Evolutionary conservation across 768 basidiomycete species (phyloP).

Genomic region (Russula compacta): DNA sequence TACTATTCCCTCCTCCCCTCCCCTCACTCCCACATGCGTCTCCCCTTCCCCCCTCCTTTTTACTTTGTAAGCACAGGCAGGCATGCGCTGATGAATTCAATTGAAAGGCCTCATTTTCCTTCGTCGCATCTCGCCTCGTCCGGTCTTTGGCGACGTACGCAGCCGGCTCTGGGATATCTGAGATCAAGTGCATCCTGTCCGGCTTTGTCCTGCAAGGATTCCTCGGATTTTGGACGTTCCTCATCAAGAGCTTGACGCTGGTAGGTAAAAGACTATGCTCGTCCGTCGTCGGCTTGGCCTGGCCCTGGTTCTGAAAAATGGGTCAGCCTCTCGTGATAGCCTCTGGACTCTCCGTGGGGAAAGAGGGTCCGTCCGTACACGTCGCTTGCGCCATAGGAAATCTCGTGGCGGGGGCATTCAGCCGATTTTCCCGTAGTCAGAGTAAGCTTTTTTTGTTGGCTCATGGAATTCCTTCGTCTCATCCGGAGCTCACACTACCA

Average conservation of each 20-base stretch:
- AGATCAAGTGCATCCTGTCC: slow-evolving; percentile 96
- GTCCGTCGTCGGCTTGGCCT: background rate
- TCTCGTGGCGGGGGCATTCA: slow-evolving; percentile 79
- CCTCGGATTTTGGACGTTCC: slow-evolving; percentile 80
- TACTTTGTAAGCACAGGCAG: no score
- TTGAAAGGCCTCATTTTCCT: slow-evolving; percentile 66
- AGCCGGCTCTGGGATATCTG: slow-evolving; percentile 95
- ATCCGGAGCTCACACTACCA: slow-evolving; percentile 16
- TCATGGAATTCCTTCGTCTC: background rate
- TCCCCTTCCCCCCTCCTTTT: background rate
- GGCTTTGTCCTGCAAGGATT: slow-evolving; percentile 98
- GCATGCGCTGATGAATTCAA: background rate
- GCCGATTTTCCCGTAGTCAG: slow-evolving; percentile 78
- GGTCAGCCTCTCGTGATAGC: slow-evolving; percentile 89
- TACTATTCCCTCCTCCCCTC: background rate
- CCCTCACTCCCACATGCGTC: background rate
- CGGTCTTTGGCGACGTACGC: slow-evolving; percentile 86
- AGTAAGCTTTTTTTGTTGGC: slow-evolving; percentile 38
- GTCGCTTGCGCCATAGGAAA: slow-evolving; percentile 92
- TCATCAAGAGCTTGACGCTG: slow-evolving; percentile 89
- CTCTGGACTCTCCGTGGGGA: slow-evolving; percentile 93
- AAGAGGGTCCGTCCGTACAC: slow-evolving; percentile 97
- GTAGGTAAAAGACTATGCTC: slow-evolving; percentile 38
- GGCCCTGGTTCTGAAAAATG: slow-evolving; percentile 6
- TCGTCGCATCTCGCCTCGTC: slow-evolving; percentile 83